Evolutionary conservation across 352 stramenopile species (phyloP), one percentile per base, ranked within the genome.

Genomic region (Globisporangium polare): DNA sequence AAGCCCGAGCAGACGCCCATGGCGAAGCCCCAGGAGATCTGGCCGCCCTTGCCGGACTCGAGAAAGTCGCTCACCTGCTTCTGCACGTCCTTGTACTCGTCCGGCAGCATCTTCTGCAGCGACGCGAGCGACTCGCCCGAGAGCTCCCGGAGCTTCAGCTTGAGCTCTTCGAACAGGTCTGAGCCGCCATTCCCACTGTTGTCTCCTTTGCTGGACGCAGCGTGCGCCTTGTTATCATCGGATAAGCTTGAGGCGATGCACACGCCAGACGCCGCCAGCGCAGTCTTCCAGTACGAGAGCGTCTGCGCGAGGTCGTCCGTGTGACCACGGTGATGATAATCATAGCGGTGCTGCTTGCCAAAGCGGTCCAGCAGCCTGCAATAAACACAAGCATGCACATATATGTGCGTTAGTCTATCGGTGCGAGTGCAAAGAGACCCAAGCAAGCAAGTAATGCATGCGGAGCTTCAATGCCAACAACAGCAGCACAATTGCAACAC

Each of bases 1-100:
- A 94, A 90, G 22, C 90, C 94, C 7, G 86, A 92, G 73, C 89
- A 98, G 41, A 86, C 91, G 56, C 94, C 94, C 73, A 98, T 89
- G 27, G 91, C 71, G 39, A 94, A 91, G 9, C 92, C 94, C 81
- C 94, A 95, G 0, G 87, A 92, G 54, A 98, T 69, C 63, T 97
- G 88, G 0, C 79, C 82, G 26, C 69, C 75, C 63, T 86, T 86
- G 46, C 82, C 83, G 7, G 80, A 89, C 55, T 65, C 69, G 29
- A 91, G 47, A 31, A 90, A 91, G 41, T 84, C 75, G 24, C 86
- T 74, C 45, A 88, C 59, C 12, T 86, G 63, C 66, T 77, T 73
- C 50, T 88, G 71, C 4, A 82, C 27, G 26, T 89, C 73, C 41
- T 73, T 61, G 35, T 66, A 65, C 22, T 84, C 63, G 4, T 80